Evolutionary conservation across 768 basidiomycete species (phyloP), one percentile per base, ranked within the genome.

Genomic region (Hygrocybe punicea): DNA sequence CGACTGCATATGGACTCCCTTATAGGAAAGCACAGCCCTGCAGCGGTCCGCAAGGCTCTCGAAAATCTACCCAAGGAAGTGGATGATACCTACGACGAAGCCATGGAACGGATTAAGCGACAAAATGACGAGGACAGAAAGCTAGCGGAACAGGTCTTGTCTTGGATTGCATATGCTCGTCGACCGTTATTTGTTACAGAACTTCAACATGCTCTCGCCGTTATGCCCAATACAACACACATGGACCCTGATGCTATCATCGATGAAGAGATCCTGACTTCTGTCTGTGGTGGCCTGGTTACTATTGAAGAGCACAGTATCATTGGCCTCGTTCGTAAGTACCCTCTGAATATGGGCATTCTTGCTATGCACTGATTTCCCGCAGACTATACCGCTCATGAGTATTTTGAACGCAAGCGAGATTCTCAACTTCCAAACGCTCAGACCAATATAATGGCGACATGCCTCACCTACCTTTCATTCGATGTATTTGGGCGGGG

Each of bases 231-330:
- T 9, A 49, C 47, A n/a, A 47, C 53, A 3, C 34, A 29, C 6
- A 9, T 59, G 34, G 25, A 55, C 25, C 11, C 24, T n/a, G 47
- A 51, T n/a, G 19, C 33, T 9, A 2, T 42, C 17, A 21, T 33
- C 7, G 7, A 50, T 16, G 54, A 55, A 19, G 23, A 36, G 17
- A 11, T 40, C 6, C 16, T 59, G 35, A 42, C 53, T 16, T 59
- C 58, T n/a, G 53, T 50, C 6, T 59, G 58, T 37, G 58, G 37
- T 33, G 58, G 58, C 7, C 36, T 59, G 5, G 46, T 59, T 37
- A 33, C 35, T 47, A 23, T 4, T 17, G 2, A 49, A 13, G 11
- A 29, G 16, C 21, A 21, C 10, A 29, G 29, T 29, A 29, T 59
- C 42, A 49, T 59, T 25, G 54, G 47, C 36, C 49, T 59, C 16